Percentiles rank a stretch among this genome's conserved stretches.
These are phyloP conservation scores for Phytophthora rubi DNA, from an alignment of 352 stramenopile genomes.

Conservation along the genomic window DNA sequence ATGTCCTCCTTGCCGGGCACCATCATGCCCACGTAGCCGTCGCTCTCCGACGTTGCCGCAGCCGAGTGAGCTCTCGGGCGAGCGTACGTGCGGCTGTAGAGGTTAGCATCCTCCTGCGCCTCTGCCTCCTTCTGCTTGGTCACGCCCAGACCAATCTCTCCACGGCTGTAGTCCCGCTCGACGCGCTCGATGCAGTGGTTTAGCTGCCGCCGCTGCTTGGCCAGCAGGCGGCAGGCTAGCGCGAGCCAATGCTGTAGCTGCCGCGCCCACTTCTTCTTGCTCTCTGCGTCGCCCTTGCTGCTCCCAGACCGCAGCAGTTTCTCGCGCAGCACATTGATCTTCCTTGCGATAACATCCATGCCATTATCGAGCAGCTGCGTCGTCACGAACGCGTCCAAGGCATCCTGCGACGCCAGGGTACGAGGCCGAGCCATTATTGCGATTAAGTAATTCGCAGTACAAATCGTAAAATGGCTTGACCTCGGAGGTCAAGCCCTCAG, in stretches of 20 bases:
- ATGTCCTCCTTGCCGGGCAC: slow-evolving; percentile 45
- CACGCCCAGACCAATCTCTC: slow-evolving; percentile 36
- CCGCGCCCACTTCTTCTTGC: slow-evolving; percentile 52
- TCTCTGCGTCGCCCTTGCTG: slow-evolving; percentile 30
- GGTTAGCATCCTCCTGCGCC: slow-evolving; percentile 33
- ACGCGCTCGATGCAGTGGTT: slow-evolving; percentile 58
- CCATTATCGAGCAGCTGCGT: slow-evolving; percentile 82
- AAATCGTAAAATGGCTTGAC: too few relatives aligned
- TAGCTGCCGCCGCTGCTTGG: slow-evolving; percentile 59
- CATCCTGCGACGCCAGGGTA: slow-evolving; percentile 48
- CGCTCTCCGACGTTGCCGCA: slow-evolving; percentile 6
- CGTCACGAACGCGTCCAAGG: slow-evolving; percentile 72
- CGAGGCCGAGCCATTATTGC: background rate
- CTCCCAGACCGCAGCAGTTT: slow-evolving; percentile 50
- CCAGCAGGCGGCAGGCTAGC: slow-evolving; percentile 60
- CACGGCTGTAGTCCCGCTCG: slow-evolving; percentile 56
- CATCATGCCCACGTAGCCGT: slow-evolving; percentile 23
- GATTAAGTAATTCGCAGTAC: too few relatives aligned
- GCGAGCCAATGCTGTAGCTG: slow-evolving; percentile 74
- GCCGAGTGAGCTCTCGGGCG: slow-evolving; percentile 30
- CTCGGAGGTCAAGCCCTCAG: too few relatives aligned
- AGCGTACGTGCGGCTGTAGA: slow-evolving; percentile 42
- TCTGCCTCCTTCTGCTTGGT: slow-evolving; percentile 28
- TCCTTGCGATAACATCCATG: slow-evolving; percentile 71
- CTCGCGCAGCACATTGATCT: slow-evolving; percentile 66